phyloP scores from a whole-genome alignment of 495 filamentous ascomycete species.

The Tetracladium marchalianum region DNA sequence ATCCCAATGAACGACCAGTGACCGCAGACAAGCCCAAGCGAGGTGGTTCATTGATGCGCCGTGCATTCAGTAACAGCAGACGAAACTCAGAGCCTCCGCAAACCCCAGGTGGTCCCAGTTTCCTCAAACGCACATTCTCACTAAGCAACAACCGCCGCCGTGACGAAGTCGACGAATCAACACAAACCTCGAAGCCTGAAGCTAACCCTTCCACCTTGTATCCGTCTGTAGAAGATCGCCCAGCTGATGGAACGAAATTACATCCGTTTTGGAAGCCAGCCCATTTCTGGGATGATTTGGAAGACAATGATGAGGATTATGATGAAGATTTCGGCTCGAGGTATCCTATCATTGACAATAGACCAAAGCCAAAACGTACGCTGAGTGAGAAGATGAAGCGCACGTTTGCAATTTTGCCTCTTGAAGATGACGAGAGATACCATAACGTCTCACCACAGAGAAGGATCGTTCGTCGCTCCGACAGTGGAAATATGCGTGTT shows the following conservation, averaged over 20 bases:
- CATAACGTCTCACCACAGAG: slow-evolving; percentile 32
- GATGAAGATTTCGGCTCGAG: slow-evolving; percentile 22
- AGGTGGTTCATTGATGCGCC: slow-evolving; percentile 45
- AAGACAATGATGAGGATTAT: slow-evolving; percentile 34
- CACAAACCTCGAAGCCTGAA: slow-evolving; percentile 11
- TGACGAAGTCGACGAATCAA: slow-evolving; percentile 14
- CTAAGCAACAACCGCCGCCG: slow-evolving; percentile 8
- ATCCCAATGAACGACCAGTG: slow-evolving; percentile 11
- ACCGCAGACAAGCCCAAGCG: slow-evolving; percentile 23
- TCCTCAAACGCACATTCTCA: slow-evolving; percentile 31
- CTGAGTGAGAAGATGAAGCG: slow-evolving; percentile 29
- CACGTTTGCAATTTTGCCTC: slow-evolving; percentile 43
- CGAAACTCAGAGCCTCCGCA: slow-evolving; percentile 45
- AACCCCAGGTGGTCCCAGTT: slow-evolving; percentile 27
- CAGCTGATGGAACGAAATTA: slow-evolving; percentile 44
- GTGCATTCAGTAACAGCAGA: slow-evolving; percentile 41
- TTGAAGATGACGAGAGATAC: slow-evolving; percentile 26
- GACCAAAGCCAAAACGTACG: slow-evolving; percentile 38
- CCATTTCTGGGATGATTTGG: slow-evolving; percentile 57
- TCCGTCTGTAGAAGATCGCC: slow-evolving; percentile 30
- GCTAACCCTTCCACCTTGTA: slow-evolving; percentile 19
- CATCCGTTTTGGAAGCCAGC: slow-evolving; percentile 77
- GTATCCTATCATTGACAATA: slow-evolving; percentile 26
- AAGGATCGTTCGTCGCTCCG: slow-evolving; percentile 37
- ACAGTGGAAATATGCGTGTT: slow-evolving; percentile 38